phyloP scores from a whole-genome alignment of 441 rosid genomes.

The Pelargonium fulgidum region DNA sequence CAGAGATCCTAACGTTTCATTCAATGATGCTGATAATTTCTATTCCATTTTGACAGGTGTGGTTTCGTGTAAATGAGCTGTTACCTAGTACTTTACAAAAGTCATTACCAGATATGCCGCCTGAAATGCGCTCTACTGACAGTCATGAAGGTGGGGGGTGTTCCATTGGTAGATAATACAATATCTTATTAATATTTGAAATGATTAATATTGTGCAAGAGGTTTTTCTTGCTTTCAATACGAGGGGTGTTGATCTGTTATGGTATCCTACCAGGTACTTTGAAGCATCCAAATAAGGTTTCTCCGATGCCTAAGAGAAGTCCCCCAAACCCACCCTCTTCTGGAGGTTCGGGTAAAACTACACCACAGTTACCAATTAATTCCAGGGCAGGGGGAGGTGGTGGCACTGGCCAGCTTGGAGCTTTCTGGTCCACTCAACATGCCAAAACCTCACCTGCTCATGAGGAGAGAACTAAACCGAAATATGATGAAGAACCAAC shows the following conservation, averaged over 20 bases:
- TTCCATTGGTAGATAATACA: not conserved
- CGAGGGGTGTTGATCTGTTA: conserved; percentile 10
- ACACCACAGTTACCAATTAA: conserved; percentile 22
- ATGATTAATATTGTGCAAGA: not conserved
- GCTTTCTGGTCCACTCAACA: conserved; percentile 91
- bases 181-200: not conserved
- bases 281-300: conserved; percentile 44
- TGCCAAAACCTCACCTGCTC: conserved; percentile 45
- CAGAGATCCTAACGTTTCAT: conserved; percentile 36
- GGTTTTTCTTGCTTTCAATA: not conserved
- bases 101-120: conserved; percentile 72
- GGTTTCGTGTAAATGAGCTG: conserved; percentile 93
- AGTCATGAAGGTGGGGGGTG: conserved; percentile 39
- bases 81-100: conserved; percentile 66
- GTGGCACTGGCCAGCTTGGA: conserved; percentile 52
- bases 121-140: conserved; percentile 51
- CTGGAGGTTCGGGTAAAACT: conserved; percentile 27
- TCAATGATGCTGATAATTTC: conserved; percentile 40
- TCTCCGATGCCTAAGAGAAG: conserved; percentile 67
- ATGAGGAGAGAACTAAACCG: conserved; percentile 47
- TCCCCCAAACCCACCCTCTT: conserved; percentile 65
- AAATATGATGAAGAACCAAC: conserved; percentile 58
- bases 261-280: conserved; percentile 37
- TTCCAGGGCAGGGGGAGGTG: conserved; percentile 37
- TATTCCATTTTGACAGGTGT: conserved; percentile 58